These are phyloP conservation scores for Vigna reflexopilosa DNA, from an alignment of 306 rosid species.

Conservation along the genomic window DNA sequence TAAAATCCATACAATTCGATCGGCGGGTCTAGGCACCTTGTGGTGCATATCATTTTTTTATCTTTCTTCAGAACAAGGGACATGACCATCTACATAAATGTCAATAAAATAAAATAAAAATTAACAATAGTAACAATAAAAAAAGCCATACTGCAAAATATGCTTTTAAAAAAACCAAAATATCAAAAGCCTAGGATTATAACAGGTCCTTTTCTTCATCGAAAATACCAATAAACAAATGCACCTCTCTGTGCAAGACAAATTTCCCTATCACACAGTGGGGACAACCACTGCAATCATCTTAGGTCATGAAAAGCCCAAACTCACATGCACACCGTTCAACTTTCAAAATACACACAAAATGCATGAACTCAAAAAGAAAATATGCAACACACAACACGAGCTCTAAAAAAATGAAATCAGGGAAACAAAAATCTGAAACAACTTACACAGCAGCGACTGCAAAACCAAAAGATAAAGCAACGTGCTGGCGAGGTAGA, in stretches of 20 bases:
- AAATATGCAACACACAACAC: background rate
- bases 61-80: constrained; percentile 49
- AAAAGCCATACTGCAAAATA: background rate
- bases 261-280: background rate
- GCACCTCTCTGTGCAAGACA: too few species aligned
- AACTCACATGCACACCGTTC: constrained; percentile 13
- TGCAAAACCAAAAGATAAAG: background rate
- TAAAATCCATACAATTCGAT: constrained; percentile 45
- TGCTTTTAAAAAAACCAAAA: background rate
- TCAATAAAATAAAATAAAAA: constrained; percentile 11
- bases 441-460: too few species aligned
- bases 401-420: background rate
- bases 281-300: background rate
- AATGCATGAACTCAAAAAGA: background rate
- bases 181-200: background rate
- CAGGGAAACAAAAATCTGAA: background rate
- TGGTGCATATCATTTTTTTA: constrained; percentile 47
- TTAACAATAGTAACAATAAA: background rate
- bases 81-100: constrained; percentile 45
- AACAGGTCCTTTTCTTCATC: too few species aligned
- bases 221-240: background rate
- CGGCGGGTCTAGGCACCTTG: constrained; percentile 38
- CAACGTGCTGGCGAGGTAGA: background rate
- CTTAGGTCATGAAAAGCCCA: background rate
- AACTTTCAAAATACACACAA: background rate